Evolutionary conservation across 164 flowering plant species (phyloP), one percentile per base, ranked within the genome.

Genomic region (Berberis thunbergii): DNA sequence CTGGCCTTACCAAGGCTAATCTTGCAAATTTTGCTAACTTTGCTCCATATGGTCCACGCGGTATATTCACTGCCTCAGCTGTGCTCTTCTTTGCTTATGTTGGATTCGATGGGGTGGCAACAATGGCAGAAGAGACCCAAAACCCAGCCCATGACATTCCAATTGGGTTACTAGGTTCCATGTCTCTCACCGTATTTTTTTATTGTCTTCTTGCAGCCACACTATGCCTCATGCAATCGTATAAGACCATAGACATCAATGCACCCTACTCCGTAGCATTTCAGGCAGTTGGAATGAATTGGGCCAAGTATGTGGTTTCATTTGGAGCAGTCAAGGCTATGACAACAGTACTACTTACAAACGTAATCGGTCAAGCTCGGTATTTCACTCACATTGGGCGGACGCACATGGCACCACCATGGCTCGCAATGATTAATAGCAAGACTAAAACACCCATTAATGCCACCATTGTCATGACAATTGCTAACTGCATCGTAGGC

Each of bases 81-180:
- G 83, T 87, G 1, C 72, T 87, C 43, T 87, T 77, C 78, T 85
- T 83, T 42, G 80, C 86, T 1, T 87, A 83, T 43, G 72, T 77
- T 1, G 88, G 93, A 1, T 87, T 84, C 61, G 90, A 87, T 45
- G 84, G 73, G 0, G 80, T 87, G 0, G 57, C 94, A 1, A 87
- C 90, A 5, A 67, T 87, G 84, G 94, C 88, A 0, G 94, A 87
- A 69, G 94, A 87, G 64, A 82, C 84, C 0, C 82, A 82, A 64
- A 79, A 87, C 52, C 94, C 94, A 0, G 83, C 71, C 0, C 54
- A 70, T 4, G 90, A 87, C 61, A 82, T 87, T 45, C 93, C 93
- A 1, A 78, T 87, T 43, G 93, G 93, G 1, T 77, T 87, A 1
- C 69, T 85, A 1, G 89, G 89, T 1, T 76, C 93, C 11, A 85